phyloP scores from a whole-genome alignment of 768 basidiomycete genomes.

The Mycena vulgaris region DNA sequence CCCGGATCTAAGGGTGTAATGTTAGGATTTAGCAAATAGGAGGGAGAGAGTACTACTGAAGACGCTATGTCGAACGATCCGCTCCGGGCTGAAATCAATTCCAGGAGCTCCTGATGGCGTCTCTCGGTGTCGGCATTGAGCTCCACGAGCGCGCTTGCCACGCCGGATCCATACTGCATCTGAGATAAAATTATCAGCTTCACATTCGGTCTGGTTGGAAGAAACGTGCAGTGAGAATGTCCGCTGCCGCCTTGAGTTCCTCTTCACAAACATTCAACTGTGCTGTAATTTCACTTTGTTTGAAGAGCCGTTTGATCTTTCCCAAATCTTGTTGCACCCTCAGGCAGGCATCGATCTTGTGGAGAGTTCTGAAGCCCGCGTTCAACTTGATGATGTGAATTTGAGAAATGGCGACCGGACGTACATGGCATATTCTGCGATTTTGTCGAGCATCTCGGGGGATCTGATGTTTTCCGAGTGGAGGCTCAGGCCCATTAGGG shows the following conservation, averaged over 20 bases:
- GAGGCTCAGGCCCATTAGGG: background rate
- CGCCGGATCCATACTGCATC: background rate
- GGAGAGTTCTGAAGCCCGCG: background rate
- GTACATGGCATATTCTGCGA: background rate
- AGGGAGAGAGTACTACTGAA: background rate
- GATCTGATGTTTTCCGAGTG: background rate
- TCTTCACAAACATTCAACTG: background rate
- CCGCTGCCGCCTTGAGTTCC: background rate
- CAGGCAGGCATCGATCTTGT: background rate
- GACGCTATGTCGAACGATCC: background rate
- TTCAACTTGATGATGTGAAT: background rate
- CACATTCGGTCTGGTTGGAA: too few species aligned
- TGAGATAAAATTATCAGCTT: background rate
- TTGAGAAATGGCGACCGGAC: too few species aligned
- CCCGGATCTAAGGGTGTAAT: background rate
- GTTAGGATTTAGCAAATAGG: background rate
- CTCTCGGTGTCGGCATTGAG: background rate
- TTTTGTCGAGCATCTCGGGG: background rate
- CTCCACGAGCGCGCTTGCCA: background rate
- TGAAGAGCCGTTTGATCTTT: too few species aligned
- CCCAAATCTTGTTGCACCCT: background rate
- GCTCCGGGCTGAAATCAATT: background rate
- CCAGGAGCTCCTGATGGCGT: background rate
- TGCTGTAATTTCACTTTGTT: background rate
- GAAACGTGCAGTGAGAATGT: background rate